Conservation (phyloP, 768 basidiomycete species). For the Mrakia gelida region DNA sequence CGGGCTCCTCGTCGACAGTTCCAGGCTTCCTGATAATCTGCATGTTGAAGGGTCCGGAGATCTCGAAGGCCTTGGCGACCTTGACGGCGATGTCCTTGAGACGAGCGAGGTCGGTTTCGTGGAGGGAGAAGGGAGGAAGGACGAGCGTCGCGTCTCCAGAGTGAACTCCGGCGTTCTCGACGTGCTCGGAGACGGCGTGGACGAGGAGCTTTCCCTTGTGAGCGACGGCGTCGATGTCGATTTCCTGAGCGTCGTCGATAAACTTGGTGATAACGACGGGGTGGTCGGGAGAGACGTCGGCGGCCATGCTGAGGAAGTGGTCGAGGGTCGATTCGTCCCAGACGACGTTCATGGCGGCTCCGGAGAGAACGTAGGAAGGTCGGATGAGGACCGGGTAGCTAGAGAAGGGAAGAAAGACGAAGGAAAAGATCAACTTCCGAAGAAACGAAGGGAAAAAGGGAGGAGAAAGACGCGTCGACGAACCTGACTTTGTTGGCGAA, state of each 20-base stretch:
- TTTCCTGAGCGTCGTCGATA: slow-evolving; percentile 96
- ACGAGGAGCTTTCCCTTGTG: slow-evolving; percentile 86
- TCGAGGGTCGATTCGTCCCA: slow-evolving; percentile 84
- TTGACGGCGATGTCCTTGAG: slow-evolving; percentile 91
- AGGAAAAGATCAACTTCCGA: neutral
- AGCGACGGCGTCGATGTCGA: slow-evolving; percentile 95
- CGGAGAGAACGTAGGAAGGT: slow-evolving; percentile 96
- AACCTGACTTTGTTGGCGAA: slow-evolving; percentile 81
- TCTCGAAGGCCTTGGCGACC: slow-evolving; percentile 89
- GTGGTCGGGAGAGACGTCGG: slow-evolving; percentile 90
- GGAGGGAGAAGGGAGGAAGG: slow-evolving; percentile 84
- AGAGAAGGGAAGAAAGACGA: neutral
- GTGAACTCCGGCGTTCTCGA: slow-evolving; percentile 97
- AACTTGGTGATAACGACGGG: slow-evolving; percentile 99
- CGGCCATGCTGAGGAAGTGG: slow-evolving; percentile 93
- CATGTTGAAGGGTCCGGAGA: slow-evolving; percentile 99
- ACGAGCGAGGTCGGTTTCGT: slow-evolving; percentile 69
- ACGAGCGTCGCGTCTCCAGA: slow-evolving; percentile 98
- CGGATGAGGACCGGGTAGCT: slow-evolving; percentile 97
- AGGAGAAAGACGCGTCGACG: slow-evolving; percentile 38
- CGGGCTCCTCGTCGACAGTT: slow-evolving; percentile 56
- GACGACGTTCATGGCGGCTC: slow-evolving; percentile 99
- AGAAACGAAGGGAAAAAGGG: neutral
- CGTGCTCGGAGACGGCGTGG: slow-evolving; percentile 95
- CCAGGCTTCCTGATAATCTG: slow-evolving; percentile 86